Percentiles rank a stretch among this genome's conserved stretches.
Evolutionary conservation across 441 rosid species (phyloP).

Genomic region (Pelargonium exstipulatum): DNA sequence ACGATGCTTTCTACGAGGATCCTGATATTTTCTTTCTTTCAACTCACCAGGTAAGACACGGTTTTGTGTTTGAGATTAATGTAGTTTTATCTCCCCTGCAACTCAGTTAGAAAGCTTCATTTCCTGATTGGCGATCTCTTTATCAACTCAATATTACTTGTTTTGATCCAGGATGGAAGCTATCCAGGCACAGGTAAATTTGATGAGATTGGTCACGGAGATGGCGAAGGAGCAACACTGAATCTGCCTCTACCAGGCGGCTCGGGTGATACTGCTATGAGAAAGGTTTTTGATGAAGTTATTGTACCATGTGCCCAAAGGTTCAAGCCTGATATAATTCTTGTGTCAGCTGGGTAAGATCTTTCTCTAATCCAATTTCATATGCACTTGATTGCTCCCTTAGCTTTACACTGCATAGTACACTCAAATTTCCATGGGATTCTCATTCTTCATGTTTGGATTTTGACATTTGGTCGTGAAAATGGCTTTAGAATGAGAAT

Average conservation of each 20-base stretch:
- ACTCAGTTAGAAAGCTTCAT: neutral
- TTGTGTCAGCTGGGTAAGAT: conserved; percentile 88
- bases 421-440: neutral
- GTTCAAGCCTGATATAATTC: conserved; percentile 86
- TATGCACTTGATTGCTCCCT: neutral
- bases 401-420: neutral
- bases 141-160: conserved; percentile 9
- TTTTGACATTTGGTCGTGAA: too few relatives aligned
- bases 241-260: conserved; percentile 93
- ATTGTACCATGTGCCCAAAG: conserved; percentile 85
- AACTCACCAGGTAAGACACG: conserved; percentile 67
- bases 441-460: neutral
- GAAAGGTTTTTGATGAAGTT: conserved; percentile 72
- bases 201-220: conserved; percentile 67
- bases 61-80: neutral
- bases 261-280: conserved; percentile 83
- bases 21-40: conserved; percentile 92
- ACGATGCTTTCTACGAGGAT: conserved; percentile 78
- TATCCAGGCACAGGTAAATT: conserved; percentile 89
- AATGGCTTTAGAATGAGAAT: too few relatives aligned
- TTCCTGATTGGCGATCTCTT: neutral
- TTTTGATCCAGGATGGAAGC: conserved; percentile 64
- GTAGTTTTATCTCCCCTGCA: neutral
- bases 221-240: conserved; percentile 83
- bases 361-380: neutral